Base-by-base conservation (phyloP, 805 yeast species). In the Saccharomycopsis lassenensis region DNA sequence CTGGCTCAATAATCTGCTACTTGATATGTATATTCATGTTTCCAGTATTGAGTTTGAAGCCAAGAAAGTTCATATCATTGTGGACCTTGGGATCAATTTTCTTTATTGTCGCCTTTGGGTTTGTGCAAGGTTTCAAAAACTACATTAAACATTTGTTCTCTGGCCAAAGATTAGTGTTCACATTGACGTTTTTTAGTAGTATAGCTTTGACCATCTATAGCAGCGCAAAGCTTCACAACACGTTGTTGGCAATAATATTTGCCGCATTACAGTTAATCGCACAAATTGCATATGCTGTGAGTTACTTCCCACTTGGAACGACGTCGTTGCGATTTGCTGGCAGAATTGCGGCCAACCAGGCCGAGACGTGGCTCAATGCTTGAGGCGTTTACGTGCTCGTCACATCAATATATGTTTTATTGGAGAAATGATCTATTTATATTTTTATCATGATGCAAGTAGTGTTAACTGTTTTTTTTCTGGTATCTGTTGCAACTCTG, bases 271-370 rank as follows among this genome's bases (percentile, higher is more conserved):
- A 91, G 56, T 62, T 87, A 6, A 57, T 91, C 38, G 89, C 95
- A 1, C 86, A 91, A n/a, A 50, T 85, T 4, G 87, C 87, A 65
- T 91, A 91, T 55, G 77, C 91, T 0, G 66, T 89, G 28, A 82
- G 94, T 50, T 91, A 91, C 57, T 89, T 91, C 68, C 98, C 98
- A 10, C 81, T 87, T 61, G 98, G 98, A 8, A 82, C 89, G 1
- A 79, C 81, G 43, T 80, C 93, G 2, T 50, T 77, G 33, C 59
- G 69, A 43, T 62, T 74, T 55, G 62, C 74, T 11, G 58, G 71
- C 16, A 58, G 71, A 14, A 59, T 77, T 5, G 85, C 80, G 4
- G 56, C 70, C 4, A 63, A 70, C 39, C 74, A 72, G 38, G 74
- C 72, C 14, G 44, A 43, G 21, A 25, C 29, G 12, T 43, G 46